Base-by-base conservation (phyloP, 2,329 filamentous ascomycete genomes). In the Chaetothyriales sp. region DNA sequence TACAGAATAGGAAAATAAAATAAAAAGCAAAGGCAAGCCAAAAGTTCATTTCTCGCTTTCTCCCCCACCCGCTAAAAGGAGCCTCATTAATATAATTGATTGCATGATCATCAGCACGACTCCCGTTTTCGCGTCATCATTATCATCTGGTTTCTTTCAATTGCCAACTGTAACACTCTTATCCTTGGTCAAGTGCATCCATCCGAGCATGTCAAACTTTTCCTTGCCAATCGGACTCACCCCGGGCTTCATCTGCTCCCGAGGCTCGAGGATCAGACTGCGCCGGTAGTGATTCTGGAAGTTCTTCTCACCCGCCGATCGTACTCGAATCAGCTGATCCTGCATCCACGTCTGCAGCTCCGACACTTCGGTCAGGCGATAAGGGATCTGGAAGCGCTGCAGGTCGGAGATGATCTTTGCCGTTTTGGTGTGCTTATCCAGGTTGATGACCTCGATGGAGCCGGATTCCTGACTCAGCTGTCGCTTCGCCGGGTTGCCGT, bases 331-430 rank as follows among this genome's bases (percentile, higher is more conserved):
- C 48, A 95, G 81, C 66, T 95, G 86, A 19, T 80, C 77, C 56
- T 89, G 80, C 66, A 98, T 81, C 90, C 90, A 98, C 20, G 90
- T 83, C 66, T 97, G 90, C 65, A 98, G 77, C 61, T 97, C 90
- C 0, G 86, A 81, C 3, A 97, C 74, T 63, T 92, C 85, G 1
- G 78, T 77, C 18, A 98, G 77, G 5, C 84, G 80, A 66, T 97
- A 97, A 0, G 89, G 88, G 18, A 95, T 86, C 69, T 98, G 92
- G 72, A 97, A 97, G 18, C 89, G 83, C 67, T 98, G 92, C 6
- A 98, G 78, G 62, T 97, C 90, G 57, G 87, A 86, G 62, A 98
- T 94, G 64, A 97, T 94, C 69, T 89, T 92, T 46, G 90, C 89
- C 2, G 89, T 97, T 60, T 89, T 87, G 62, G 82, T 85, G 66